Percentiles rank a stretch among this genome's conserved stretches.
Conservation (phyloP, 225 moss, liverwort and hornwort species). For the Marchantia paleacea region DNA sequence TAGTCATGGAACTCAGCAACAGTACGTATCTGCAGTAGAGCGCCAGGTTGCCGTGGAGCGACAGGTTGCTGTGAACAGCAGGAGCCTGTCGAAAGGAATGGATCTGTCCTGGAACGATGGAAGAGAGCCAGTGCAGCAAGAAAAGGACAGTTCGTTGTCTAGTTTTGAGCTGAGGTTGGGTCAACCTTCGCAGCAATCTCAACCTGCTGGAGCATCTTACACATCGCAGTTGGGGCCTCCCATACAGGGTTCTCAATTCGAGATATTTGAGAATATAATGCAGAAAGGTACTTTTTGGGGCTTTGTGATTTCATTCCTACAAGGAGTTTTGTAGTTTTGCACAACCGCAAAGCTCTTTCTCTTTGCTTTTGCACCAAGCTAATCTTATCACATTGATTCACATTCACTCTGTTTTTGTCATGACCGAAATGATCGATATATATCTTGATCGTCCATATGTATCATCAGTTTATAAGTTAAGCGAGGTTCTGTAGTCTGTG, state of each 20-base stretch:
- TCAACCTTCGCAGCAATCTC: conserved; percentile 89
- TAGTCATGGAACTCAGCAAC: conserved; percentile 54
- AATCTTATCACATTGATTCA: neutral
- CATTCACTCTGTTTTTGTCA: neutral
- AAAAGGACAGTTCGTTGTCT: conserved; percentile 63
- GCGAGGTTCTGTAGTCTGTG: neutral
- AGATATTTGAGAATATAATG: conserved; percentile 53
- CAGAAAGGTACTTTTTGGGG: conserved; percentile 54
- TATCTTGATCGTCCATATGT: neutral
- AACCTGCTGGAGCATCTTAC: conserved; percentile 54
- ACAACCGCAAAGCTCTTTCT: neutral
- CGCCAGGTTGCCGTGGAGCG: conserved; percentile 37
- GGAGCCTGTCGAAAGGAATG: conserved; percentile 44
- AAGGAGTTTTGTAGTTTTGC: neutral
- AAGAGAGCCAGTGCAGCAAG: conserved; percentile 50
- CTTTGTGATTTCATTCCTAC: neutral
- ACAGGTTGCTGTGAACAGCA: conserved; percentile 38
- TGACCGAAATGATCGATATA: neutral
- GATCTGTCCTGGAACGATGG: conserved; percentile 47
- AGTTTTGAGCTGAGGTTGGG: conserved; percentile 89
- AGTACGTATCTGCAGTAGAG: conserved; percentile 34
- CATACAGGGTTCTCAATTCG: conserved; percentile 41
- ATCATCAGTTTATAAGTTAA: neutral
- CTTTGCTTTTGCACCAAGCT: neutral
- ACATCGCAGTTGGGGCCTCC: conserved; percentile 40